Base-by-base conservation (phyloP, 176 grass and related monocot species). In the Chrysopogon serrulatus region DNA sequence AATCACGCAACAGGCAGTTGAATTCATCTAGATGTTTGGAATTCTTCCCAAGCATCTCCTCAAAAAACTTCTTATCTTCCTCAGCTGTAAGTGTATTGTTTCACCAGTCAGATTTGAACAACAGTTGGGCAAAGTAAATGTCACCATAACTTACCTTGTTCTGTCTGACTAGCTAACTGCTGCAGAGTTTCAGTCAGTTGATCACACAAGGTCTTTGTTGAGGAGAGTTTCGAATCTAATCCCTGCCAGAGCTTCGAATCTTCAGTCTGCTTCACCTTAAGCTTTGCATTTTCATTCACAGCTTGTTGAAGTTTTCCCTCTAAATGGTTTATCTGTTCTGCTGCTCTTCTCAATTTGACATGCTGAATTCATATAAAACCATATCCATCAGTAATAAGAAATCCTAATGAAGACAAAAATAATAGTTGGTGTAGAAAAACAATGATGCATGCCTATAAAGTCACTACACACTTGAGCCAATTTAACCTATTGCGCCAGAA, bases 121-220 rank as follows among this genome's bases (percentile, higher is more conserved):
- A 62, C 13, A 68, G 53, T 47, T 54, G 14, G 65, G 51, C 59
- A 76, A 40, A 76, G 24, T 68, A 79, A 86, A 83, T 65, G 31
- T 13, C 15, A 73, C n/a, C 19, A 63, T 1, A 83, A 82, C 69
- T 24, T 62, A 62, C 95, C 95, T 92, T 84, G 71, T 85, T 81
- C 86, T 81, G 95, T 89, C 78, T 97, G 92, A 78, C 77, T 70
- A 85, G 90, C 88, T 82, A 94, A 75, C 68, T 87, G 89, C 82
- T 94, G 90, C 51, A 92, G 84, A 71, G 92, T 97, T 88, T 97
- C 94, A 68, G 92, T 97, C 31, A 97, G 83, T 79, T 97, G 94
- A 88, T 97, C 90, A 59, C 92, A 94, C 68, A 97, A 71, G 23
- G 76, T 94, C 71, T 94, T 94, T 40, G 92, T 97, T 82, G 90